Evolutionary conservation across 202 grass and related monocot genomes (phyloP).

Genomic region (Digitaria exilis): DNA sequence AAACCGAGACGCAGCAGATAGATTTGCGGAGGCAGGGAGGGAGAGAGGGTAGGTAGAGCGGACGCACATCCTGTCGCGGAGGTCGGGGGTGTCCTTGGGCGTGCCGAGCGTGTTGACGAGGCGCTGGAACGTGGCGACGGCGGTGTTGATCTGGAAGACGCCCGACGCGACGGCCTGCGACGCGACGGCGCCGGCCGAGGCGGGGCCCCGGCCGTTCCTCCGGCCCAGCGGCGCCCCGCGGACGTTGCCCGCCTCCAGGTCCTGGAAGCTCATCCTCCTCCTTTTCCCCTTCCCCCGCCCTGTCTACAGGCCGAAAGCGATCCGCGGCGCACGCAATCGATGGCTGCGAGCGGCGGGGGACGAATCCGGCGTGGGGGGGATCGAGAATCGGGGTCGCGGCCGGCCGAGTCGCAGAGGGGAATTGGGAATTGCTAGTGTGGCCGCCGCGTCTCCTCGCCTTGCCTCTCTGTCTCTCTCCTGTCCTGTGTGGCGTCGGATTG

Average conservation of each 20-base stretch:
- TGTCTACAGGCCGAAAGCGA: neutral
- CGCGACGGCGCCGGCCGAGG: conserved; percentile 34
- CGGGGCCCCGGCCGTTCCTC: conserved; percentile 30
- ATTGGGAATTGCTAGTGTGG: conserved; percentile 4
- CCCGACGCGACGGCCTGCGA: conserved; percentile 86
- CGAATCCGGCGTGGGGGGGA: neutral
- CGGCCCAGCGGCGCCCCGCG: conserved; percentile 48
- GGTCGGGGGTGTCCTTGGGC: conserved; percentile 92
- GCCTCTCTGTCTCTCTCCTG: neutral
- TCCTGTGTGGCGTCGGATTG: conserved; percentile 14
- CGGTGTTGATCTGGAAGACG: conserved; percentile 93
- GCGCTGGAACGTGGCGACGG: conserved; percentile 82
- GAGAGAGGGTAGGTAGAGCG: neutral
- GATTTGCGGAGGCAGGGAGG: too few species aligned
- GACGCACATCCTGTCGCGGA: conserved; percentile 83
- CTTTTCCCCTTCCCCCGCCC: conserved; percentile 35
- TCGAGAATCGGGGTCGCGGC: conserved; percentile 6
- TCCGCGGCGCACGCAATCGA: neutral
- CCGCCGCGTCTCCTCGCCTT: neutral
- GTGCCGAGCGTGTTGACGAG: conserved; percentile 97
- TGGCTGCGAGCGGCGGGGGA: neutral
- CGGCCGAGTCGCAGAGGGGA: conserved; percentile 3
- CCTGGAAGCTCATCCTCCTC: conserved; percentile 86
- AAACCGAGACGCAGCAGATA: neutral
- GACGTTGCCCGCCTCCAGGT: conserved; percentile 72